Percentiles rank a stretch among this genome's conserved stretches.
These are phyloP conservation scores for Colletotrichum phormii DNA, from an alignment of 2,329 filamentous ascomycete species.

Conservation along the genomic window DNA sequence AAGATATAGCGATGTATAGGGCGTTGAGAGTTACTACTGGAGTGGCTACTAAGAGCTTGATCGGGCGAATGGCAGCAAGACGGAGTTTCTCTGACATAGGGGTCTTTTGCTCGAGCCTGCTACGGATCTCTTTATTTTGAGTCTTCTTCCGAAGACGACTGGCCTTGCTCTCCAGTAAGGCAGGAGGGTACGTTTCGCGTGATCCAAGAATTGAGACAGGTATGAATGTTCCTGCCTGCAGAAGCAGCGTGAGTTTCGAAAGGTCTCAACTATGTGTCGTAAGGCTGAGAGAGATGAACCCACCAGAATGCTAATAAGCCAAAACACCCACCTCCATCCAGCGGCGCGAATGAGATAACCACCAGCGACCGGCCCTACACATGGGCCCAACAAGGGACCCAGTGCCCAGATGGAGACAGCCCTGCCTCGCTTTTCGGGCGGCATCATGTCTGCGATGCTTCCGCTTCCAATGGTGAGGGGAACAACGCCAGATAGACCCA, in stretches of 20 bases:
- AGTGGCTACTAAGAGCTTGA: conserved; percentile 58
- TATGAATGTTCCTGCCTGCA: too few species aligned
- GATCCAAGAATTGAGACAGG: conserved; percentile 51
- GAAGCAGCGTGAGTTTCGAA: too few species aligned
- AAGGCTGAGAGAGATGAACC: too few species aligned
- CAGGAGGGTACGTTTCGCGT: conserved; percentile 61
- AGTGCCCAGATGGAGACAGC: conserved; percentile 59
- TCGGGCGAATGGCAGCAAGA: conserved; percentile 53
- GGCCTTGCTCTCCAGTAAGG: conserved; percentile 57
- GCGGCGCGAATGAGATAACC: conserved; percentile 45
- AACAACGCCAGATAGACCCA: conserved; percentile 33
- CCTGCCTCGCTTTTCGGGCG: conserved; percentile 55
- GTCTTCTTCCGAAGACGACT: conserved; percentile 60
- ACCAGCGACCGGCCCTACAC: conserved; percentile 58
- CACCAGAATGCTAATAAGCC: conserved; percentile 43
- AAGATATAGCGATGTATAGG: conserved; percentile 57
- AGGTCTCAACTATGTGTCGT: too few species aligned
- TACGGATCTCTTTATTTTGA: conserved; percentile 64
- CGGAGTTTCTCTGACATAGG: too few species aligned
- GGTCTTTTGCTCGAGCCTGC: conserved; percentile 59
- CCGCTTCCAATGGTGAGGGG: conserved; percentile 62
- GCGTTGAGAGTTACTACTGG: conserved; percentile 56
- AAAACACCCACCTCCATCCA: conserved; percentile 64
- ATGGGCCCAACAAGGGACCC: conserved; percentile 61
- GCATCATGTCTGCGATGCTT: conserved; percentile 61